Base-by-base conservation (phyloP, 2,329 filamentous ascomycete species). In the Ceratocystiopsis brevicomis region DNA sequence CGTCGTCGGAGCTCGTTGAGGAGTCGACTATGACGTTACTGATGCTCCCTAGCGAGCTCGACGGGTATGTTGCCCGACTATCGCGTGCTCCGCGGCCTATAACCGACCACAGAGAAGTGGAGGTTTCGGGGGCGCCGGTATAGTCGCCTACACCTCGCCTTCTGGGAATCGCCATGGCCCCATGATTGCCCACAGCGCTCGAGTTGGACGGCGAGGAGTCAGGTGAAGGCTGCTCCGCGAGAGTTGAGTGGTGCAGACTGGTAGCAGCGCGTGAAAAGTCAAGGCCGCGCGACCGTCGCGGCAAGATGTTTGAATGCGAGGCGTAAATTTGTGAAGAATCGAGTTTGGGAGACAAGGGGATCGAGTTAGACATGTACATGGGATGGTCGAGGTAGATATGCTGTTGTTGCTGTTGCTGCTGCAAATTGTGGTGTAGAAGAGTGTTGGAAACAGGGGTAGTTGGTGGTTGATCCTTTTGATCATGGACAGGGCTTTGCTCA, bases 231-330 rank as follows among this genome's bases (percentile, higher is more conserved):
- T 80, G 75, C 52, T 94, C 84, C 44, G 88, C 87, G 10, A 96
- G 71, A 0, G 83, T 96, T 15, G 88, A 95, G 60, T 96, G 90
- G 61, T 96, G 90, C 18, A 98, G 68, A 56, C 87, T 93, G 12
- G 88, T 95, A 48, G 85, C 90, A 12, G 87, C 87, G 51, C 88
- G 74, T 37, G 88, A 88, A 59, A 94, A 96, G 61, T 96, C 88
- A 47, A 95, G 68, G 38, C 88, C 88, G 44, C 88, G 76, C 30
- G 87, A 95, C 48, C 87, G 78, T 50, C 88, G 76, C 16, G 88
- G 88, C 9, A 96, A 70, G 39, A 93, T 81, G 43, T 87, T 92
- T 21, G 82, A 80, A 2, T 87, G 86, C 2, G 85, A 88, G 37
- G 81, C 81, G 63, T 92, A 94, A 40, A 78, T 84, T 51, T 86